Percentiles rank a stretch among this genome's conserved stretches.
These are phyloP conservation scores for Patellifolia procumbens DNA, from an alignment of 179 eudicot species.

Conservation along the genomic window DNA sequence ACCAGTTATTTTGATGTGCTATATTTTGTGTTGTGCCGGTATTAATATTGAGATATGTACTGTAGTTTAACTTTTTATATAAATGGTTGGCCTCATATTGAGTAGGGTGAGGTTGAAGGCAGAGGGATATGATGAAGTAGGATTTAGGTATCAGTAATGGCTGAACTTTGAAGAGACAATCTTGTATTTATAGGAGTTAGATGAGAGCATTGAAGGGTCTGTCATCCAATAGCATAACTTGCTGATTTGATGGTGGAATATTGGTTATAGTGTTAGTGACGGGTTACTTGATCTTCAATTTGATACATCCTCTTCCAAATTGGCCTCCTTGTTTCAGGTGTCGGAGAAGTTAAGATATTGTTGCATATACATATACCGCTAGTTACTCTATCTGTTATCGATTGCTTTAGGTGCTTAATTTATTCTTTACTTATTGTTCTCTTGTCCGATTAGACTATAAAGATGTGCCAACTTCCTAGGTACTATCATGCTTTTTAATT, in stretches of 20 bases:
- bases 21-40: neutral
- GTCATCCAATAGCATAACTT: constrained; percentile 6
- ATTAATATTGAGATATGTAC: neutral
- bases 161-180: neutral
- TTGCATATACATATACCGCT: neutral
- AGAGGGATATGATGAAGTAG: neutral
- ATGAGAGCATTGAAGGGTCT: neutral
- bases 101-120: neutral
- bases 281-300: neutral
- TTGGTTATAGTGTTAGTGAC: neutral
- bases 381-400: neutral
- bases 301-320: neutral
- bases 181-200: neutral
- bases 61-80: neutral
- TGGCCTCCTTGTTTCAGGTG: neutral
- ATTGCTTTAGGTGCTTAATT: constrained; percentile 1
- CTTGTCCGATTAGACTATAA: neutral
- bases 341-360: neutral
- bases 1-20: constrained; percentile 57
- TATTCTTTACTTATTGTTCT: constrained; percentile 1
- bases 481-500: neutral
- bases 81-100: neutral
- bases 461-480: neutral
- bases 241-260: neutral
- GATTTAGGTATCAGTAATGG: neutral